Base-by-base conservation (phyloP, 208 protist species). In the Wallacemonas sp. region DNA sequence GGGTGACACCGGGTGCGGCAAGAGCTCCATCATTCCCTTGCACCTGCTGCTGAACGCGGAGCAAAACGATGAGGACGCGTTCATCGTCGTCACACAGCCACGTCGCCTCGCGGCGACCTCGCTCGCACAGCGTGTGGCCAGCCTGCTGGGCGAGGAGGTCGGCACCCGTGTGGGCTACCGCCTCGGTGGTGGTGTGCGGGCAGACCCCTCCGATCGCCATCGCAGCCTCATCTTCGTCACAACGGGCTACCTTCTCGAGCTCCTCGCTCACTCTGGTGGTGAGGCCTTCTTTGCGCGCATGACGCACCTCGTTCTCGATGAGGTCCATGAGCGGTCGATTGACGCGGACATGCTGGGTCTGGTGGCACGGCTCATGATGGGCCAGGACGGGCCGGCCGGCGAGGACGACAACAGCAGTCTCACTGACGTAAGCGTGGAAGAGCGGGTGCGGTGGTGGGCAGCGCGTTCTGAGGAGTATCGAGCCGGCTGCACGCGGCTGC, bases 81-180 rank as follows among this genome's bases (percentile, higher is more conserved):
- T 36, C 37, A 68, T 83, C 66, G 63, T 78, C 37, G 63, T 73
- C 36, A 81, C 79, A 61, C 79, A 85, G 66, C 79, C 79, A n/a
- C 73, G 79, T 10, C 68, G 79, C 24, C 45, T 85, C 19, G 79
- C 79, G 3, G 69, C 74, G 9, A 63, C 55, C 26, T 46, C 71
- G 26, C 68, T 83, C 29, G 71, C 76, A 1, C 33, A 65, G 34
- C 66, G 76, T 30, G 67, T 83, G 9, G 48, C 58, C 15, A 27
- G 10, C 1, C 33, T 66, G 50, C 66, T 72, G 1, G 62, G 66
- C n/a, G 69, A 70, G 37, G 44, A 27, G 29, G 34, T 84, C 17
- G 62, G 65, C 2, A 22, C 19, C 13, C 37, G 27, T 26, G 70
- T 87, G 1, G 81, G 81, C 15, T 87, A 87, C 58, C 66, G 71